Percentiles rank a stretch among this genome's conserved stretches.
These are phyloP conservation scores for Xylariaceae sp. DNA, from an alignment of 2,329 filamentous ascomycete genomes.

Conservation along the genomic window DNA sequence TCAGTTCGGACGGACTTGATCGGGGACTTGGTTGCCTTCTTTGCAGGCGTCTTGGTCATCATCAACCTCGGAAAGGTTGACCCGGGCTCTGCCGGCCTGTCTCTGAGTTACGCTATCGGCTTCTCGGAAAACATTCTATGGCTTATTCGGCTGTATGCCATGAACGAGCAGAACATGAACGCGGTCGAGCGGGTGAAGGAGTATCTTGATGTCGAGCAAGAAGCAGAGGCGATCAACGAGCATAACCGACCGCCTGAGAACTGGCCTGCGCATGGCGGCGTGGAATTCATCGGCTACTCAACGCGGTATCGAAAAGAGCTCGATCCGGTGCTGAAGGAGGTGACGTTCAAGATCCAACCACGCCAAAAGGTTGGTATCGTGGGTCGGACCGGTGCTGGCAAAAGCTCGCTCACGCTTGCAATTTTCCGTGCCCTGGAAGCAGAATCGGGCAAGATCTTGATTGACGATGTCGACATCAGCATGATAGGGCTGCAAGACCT, in stretches of 20 bases:
- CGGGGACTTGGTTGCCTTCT: constrained; percentile 89
- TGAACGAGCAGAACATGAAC: constrained; percentile 99
- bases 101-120: constrained; percentile 89
- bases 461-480: constrained; percentile 88
- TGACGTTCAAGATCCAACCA: constrained; percentile 80
- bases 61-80: constrained; percentile 77
- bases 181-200: constrained; percentile 96
- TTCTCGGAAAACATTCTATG: constrained; percentile 97
- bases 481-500: constrained; percentile 88
- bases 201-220: constrained; percentile 93
- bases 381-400: constrained; percentile 89
- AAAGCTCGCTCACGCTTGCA: constrained; percentile 89
- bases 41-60: constrained; percentile 86
- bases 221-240: constrained; percentile 72
- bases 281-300: constrained; percentile 84
- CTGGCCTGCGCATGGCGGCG: constrained; percentile 81
- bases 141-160: constrained; percentile 88
- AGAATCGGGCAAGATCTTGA: constrained; percentile 79
- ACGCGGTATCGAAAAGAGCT: constrained; percentile 85
- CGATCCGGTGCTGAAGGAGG: constrained; percentile 74
- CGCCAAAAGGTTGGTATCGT: constrained; percentile 95
- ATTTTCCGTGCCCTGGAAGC: constrained; percentile 92
- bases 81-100: constrained; percentile 86
- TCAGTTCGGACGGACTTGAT: constrained; percentile 86
- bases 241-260: constrained; percentile 69